These are phyloP conservation scores for Coemansia brasiliensis DNA, from an alignment of 192 early-diverging fungal species.

Conservation along the genomic window DNA sequence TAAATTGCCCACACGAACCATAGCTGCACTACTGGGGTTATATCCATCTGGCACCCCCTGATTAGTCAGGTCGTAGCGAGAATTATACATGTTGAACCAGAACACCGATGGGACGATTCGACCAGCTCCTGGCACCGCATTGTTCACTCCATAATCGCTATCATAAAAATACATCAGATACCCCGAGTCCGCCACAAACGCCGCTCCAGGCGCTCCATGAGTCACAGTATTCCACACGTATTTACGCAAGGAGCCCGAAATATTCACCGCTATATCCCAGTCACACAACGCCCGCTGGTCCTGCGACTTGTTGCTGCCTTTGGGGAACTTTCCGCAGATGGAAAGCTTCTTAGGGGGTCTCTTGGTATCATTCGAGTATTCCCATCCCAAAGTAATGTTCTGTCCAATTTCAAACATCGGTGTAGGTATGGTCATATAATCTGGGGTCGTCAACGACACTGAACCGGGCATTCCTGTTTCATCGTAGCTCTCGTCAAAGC, in stretches of 20 bases:
- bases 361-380: conserved; percentile 26
- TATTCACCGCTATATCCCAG: conserved; percentile 48
- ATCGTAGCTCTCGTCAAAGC: conserved; percentile 42
- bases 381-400: conserved; percentile 40
- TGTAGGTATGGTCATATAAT: conserved; percentile 26
- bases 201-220: conserved; percentile 27
- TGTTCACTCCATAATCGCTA: conserved; percentile 37
- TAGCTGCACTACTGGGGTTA: conserved; percentile 28
- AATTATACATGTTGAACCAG: conserved; percentile 50
- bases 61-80: conserved; percentile 44
- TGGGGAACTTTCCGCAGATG: conserved; percentile 48
- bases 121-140: conserved; percentile 32
- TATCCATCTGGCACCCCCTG: conserved; percentile 44
- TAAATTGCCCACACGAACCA: conserved; percentile 2
- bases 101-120: conserved; percentile 30
- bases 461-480: conserved; percentile 36
- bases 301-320: conserved; percentile 17
- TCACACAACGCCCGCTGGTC: conserved; percentile 22
- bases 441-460: conserved; percentile 31
- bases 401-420: conserved; percentile 50
- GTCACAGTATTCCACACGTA: conserved; percentile 47
- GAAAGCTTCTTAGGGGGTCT: conserved; percentile 36
- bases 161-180: conserved; percentile 46
- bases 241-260: conserved; percentile 29
- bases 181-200: conserved; percentile 31